These are phyloP conservation scores for Aspergillus oerlinghausenensis DNA, from an alignment of 2,329 filamentous ascomycete genomes.

Conservation along the genomic window DNA sequence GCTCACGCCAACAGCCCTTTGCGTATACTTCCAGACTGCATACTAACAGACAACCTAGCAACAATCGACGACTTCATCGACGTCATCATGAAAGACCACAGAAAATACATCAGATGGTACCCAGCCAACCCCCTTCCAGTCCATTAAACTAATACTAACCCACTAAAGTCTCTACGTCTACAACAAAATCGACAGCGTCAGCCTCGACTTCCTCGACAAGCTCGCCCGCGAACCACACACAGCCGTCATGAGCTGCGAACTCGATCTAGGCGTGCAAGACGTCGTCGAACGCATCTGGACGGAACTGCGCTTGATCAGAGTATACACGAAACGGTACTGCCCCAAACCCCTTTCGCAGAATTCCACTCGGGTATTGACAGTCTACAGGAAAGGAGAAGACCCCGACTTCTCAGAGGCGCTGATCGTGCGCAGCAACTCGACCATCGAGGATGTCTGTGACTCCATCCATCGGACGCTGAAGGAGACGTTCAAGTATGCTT, in stretches of 20 bases:
- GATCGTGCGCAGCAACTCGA: constrained; percentile 83
- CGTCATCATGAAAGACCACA: constrained; percentile 98
- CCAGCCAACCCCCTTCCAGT: background rate
- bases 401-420: constrained; percentile 87
- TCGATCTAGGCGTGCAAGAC: constrained; percentile 87
- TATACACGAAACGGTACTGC: constrained; percentile 77
- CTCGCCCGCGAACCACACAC: constrained; percentile 90
- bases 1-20: background rate
- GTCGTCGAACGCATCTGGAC: constrained; percentile 95
- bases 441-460: constrained; percentile 96
- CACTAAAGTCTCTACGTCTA: constrained; percentile 77
- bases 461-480: constrained; percentile 89
- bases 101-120: constrained; percentile 85
- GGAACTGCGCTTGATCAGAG: constrained; percentile 79
- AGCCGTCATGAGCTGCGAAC: constrained; percentile 94
- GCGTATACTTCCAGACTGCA: background rate
- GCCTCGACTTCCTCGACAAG: constrained; percentile 86
- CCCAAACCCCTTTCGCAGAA: background rate
- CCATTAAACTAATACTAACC: background rate
- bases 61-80: constrained; percentile 99
- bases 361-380: constrained; percentile 4
- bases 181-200: constrained; percentile 98
- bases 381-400: constrained; percentile 71
- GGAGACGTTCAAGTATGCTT: constrained; percentile 97
- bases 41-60: constrained; percentile 42